Percentiles rank a stretch among this genome's conserved stretches.
These are phyloP conservation scores for Mucor racemosus DNA, from an alignment of 371 early-diverging fungal genomes.

Conservation along the genomic window DNA sequence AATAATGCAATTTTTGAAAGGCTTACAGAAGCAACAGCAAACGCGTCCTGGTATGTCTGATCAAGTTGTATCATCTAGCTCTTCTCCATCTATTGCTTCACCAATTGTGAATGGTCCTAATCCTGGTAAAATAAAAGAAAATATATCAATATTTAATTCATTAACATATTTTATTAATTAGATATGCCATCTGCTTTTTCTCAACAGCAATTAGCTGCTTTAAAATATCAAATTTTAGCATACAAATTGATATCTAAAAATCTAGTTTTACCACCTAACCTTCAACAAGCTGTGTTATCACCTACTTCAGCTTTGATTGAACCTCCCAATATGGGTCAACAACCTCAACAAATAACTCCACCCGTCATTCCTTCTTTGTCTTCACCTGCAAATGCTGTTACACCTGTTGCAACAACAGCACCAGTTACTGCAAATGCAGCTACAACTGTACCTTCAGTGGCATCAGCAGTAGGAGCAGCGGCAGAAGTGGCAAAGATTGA, in stretches of 20 bases:
- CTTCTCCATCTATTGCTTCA: constrained; percentile 3
- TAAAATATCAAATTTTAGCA: constrained; percentile 82
- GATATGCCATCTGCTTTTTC: constrained; percentile 46
- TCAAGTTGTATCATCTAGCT: not conserved
- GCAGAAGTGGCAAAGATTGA: constrained; percentile 13
- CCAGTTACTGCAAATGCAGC: constrained; percentile 10
- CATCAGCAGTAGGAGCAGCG: not conserved
- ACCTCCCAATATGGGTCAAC: not conserved
- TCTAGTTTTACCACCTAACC: constrained; percentile 72
- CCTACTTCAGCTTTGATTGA: constrained; percentile 13
- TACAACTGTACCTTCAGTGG: not conserved
- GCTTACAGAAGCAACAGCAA: constrained; percentile 46
- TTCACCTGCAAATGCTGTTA: not conserved
- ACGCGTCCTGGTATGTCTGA: constrained; percentile 11
- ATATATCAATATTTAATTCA: not conserved
- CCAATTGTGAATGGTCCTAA: not conserved
- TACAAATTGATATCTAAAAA: constrained; percentile 83
- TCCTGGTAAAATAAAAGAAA: not conserved
- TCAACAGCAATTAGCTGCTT: constrained; percentile 65
- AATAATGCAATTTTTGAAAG: constrained; percentile 64
- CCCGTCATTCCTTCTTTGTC: constrained; percentile 3
- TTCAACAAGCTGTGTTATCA: constrained; percentile 77
- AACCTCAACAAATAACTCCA: not conserved
- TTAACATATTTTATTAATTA: not conserved
- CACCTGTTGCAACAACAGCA: constrained; percentile 9